A percentile compares a stretch with the other conserved stretches of the same genome.
Conservation (phyloP, 768 basidiomycete genomes). For the Tephrocybe sp. region DNA sequence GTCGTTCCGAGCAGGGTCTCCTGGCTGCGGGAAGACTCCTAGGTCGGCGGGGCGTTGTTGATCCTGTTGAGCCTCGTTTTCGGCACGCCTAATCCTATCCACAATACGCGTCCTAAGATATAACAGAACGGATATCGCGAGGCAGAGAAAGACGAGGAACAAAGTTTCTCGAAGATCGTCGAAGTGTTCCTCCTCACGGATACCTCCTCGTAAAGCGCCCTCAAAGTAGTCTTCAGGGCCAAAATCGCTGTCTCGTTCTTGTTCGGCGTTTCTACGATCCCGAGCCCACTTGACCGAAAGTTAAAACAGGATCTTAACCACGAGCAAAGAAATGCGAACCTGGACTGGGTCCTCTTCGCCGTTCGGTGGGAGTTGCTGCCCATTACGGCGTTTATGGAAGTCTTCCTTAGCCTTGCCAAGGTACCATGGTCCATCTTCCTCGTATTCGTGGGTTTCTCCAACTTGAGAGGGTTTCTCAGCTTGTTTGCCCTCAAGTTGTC, state of each 20-base stretch:
- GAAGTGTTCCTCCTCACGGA: slow-evolving; percentile 59
- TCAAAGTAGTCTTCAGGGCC: slow-evolving; percentile 86
- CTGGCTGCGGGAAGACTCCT: slow-evolving; percentile 62
- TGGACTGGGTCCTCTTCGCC: slow-evolving; percentile 76
- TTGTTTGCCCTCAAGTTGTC: slow-evolving; percentile 39
- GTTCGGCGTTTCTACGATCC: slow-evolving; percentile 69
- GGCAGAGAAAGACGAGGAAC: slow-evolving; percentile 71
- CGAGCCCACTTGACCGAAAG: slow-evolving; percentile 63
- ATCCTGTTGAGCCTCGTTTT: slow-evolving; percentile 45
- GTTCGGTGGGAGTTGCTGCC: slow-evolving; percentile 34
- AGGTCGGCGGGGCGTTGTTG: slow-evolving; percentile 37
- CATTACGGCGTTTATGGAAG: slow-evolving; percentile 56
- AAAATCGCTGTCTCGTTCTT: slow-evolving; percentile 71
- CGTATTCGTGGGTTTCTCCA: slow-evolving; percentile 36
- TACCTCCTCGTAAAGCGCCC: slow-evolving; percentile 56
- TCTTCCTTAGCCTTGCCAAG: slow-evolving; percentile 82
- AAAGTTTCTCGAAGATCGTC: slow-evolving; percentile 83
- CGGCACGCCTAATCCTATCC: slow-evolving; percentile 68
- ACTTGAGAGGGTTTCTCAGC: slow-evolving; percentile 24
- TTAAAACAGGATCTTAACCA: not conserved
- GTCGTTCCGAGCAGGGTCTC: slow-evolving; percentile 63
- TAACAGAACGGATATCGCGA: slow-evolving; percentile 71
- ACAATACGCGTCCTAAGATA: slow-evolving; percentile 81
- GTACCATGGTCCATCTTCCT: slow-evolving; percentile 75
- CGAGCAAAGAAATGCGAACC: slow-evolving; percentile 35